Evolutionary conservation across 2,329 filamentous ascomycete genomes (phyloP).

Genomic region (Beauveria asiatica): DNA sequence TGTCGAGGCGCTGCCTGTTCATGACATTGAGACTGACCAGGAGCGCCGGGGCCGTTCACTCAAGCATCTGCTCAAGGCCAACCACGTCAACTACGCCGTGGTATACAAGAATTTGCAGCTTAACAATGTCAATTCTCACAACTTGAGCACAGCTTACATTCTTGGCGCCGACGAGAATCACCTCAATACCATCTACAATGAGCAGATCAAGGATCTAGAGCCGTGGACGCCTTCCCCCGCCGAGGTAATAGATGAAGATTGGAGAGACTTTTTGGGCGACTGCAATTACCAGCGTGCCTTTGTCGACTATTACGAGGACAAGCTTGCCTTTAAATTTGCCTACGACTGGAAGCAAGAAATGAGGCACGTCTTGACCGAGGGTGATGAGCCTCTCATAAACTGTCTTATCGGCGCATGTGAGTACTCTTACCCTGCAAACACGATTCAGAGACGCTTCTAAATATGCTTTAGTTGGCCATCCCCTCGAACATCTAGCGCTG

Average conservation of each 20-base stretch:
- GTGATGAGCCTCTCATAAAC: conserved; percentile 70
- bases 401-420: conserved; percentile 69
- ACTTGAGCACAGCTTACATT: conserved; percentile 77
- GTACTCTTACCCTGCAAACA: conserved; percentile 22
- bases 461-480: conserved; percentile 61
- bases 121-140: conserved; percentile 77
- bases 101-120: conserved; percentile 66
- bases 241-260: conserved; percentile 76
- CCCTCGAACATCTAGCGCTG: conserved; percentile 91
- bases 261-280: conserved; percentile 76
- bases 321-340: conserved; percentile 59
- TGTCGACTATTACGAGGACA: conserved; percentile 92
- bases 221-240: conserved; percentile 77
- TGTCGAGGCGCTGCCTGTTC: conserved; percentile 50
- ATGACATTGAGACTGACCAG: conserved; percentile 70
- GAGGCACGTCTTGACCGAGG: conserved; percentile 65
- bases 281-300: conserved; percentile 79
- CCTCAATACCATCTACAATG: conserved; percentile 73
- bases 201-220: conserved; percentile 61
- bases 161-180: conserved; percentile 67
- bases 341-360: conserved; percentile 83
- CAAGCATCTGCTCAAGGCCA: conserved; percentile 84
- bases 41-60: conserved; percentile 75
- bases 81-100: conserved; percentile 84
- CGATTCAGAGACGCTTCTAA: neutral